phyloP scores from a whole-genome alignment of 768 basidiomycete species.

The Tylopilus subfusipes region DNA sequence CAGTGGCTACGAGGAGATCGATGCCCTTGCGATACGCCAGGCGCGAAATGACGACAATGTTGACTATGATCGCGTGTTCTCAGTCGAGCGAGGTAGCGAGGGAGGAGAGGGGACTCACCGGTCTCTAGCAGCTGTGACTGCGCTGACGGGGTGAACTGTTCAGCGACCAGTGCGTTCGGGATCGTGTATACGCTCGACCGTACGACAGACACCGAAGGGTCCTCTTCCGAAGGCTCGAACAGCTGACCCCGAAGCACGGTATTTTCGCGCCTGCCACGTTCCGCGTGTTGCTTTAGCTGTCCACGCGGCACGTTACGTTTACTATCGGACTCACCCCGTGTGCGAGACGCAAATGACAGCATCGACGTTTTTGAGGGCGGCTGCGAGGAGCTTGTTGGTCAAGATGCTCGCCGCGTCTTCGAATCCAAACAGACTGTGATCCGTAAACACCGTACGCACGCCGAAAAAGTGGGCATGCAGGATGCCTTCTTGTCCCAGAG shows the following conservation, averaged over 20 bases:
- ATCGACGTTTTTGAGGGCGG: constrained; percentile 84
- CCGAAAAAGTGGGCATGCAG: constrained; percentile 85
- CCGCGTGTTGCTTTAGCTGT: background rate
- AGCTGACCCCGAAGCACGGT: constrained; percentile 85
- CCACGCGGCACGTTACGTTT: too few species aligned
- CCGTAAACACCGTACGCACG: constrained; percentile 90
- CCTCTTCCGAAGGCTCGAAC: constrained; percentile 48
- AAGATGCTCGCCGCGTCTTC: constrained; percentile 96
- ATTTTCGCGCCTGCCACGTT: constrained; percentile 79
- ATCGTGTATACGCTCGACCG: constrained; percentile 80
- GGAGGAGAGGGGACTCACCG: constrained; percentile 38
- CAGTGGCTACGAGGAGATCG: constrained; percentile 89
- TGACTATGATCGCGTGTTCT: constrained; percentile 50
- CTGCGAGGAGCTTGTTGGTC: constrained; percentile 92
- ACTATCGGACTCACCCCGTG: constrained; percentile 65
- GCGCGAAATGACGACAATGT: constrained; percentile 86
- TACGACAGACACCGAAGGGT: constrained; percentile 44
- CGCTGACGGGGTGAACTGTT: constrained; percentile 73
- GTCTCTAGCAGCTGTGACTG: constrained; percentile 43
- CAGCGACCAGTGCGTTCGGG: constrained; percentile 86
- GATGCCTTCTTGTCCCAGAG: constrained; percentile 90
- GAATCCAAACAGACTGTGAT: constrained; percentile 95
- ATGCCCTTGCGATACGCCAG: constrained; percentile 95
- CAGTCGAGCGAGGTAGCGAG: background rate
- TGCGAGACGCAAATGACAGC: constrained; percentile 95